Conservation (phyloP, 441 rosid species). For the Bocquillonia castaneifolia region DNA sequence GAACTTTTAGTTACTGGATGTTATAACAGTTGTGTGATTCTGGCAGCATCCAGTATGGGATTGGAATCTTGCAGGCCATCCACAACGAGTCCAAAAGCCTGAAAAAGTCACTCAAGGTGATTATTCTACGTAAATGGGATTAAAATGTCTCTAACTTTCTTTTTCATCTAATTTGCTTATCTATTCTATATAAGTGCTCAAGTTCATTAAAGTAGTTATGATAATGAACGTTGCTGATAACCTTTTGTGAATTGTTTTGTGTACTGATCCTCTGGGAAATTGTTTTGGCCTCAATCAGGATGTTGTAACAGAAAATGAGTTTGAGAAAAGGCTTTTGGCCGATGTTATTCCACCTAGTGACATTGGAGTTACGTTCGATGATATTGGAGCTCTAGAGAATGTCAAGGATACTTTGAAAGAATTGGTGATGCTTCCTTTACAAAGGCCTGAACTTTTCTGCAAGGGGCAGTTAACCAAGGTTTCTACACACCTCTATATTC, state of each 20-base stretch:
- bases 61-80: conserved; percentile 59
- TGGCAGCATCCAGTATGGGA: conserved; percentile 77
- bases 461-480: conserved; percentile 92
- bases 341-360: conserved; percentile 94
- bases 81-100: conserved; percentile 72
- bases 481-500: conserved; percentile 9
- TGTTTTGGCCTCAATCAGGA: conserved; percentile 46
- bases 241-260: conserved; percentile 2
- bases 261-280: conserved; percentile 9
- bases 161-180: neutral
- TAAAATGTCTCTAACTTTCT: neutral
- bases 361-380: conserved; percentile 87
- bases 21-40: conserved; percentile 29
- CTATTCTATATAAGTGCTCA: neutral
- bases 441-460: conserved; percentile 91
- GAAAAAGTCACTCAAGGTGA: conserved; percentile 85
- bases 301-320: conserved; percentile 90
- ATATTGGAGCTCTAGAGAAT: conserved; percentile 90
- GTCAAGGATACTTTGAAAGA: conserved; percentile 91
- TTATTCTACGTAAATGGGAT: conserved; percentile 12
- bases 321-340: conserved; percentile 83
- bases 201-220: neutral
- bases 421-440: conserved; percentile 92
- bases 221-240: neutral
- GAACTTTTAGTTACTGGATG: conserved; percentile 19